phyloP scores from a whole-genome alignment of 371 early-diverging fungal species.

The Mucor piriformis region DNA sequence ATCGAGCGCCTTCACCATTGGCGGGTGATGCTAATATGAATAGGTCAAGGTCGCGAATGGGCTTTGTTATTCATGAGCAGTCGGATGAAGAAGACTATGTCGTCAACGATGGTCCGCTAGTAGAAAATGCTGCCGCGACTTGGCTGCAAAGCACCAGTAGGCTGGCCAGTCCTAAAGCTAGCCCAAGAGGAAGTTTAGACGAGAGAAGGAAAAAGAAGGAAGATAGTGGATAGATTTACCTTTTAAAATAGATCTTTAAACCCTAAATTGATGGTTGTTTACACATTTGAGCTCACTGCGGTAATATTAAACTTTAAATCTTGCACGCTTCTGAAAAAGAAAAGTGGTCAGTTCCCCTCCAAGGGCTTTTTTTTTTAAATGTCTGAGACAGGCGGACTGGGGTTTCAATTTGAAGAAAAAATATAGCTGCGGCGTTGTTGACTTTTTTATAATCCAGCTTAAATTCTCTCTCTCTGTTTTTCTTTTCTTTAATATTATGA shows the following conservation, averaged over 20 bases:
- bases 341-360: no score
- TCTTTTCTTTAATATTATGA: conserved; percentile 14
- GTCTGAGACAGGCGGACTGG: no score
- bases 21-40: conserved; percentile 6
- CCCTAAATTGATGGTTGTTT: no score
- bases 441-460: background rate
- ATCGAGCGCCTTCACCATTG: conserved; percentile 24
- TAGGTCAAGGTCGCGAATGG: conserved; percentile 27
- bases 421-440: background rate
- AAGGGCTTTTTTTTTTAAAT: no score
- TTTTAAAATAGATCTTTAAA: no score
- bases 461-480: background rate
- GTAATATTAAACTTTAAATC: no score
- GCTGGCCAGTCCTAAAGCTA: conserved; percentile 20
- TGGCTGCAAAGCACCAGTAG: conserved; percentile 22
- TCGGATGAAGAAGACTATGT: conserved; percentile 37
- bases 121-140: conserved; percentile 14
- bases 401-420: no score
- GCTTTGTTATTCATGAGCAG: conserved; percentile 33
- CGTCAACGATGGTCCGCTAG: conserved; percentile 18
- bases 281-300: no score
- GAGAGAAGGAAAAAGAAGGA: conserved; percentile 25
- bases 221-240: conserved; percentile 4
- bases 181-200: conserved; percentile 35
- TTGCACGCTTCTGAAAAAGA: no score